Percentiles rank a stretch among this genome's conserved stretches.
Conservation (phyloP, 2,329 filamentous ascomycete genomes). For the Pseudogymnoascus sp. region DNA sequence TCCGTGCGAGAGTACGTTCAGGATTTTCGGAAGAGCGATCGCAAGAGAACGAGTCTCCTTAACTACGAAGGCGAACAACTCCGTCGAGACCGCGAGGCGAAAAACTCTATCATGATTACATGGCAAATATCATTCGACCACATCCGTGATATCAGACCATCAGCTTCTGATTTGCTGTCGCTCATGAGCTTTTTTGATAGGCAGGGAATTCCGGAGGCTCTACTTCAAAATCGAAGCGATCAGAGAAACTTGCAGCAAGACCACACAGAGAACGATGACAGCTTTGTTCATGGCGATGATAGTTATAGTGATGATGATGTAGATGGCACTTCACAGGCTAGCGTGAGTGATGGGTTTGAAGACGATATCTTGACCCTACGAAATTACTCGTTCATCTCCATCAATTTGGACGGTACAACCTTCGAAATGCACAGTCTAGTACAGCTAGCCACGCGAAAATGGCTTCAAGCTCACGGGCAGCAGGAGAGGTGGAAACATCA, state of each 20-base stretch:
- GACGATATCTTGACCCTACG: slow-evolving; percentile 29
- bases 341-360: slow-evolving; percentile 21
- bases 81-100: slow-evolving; percentile 28
- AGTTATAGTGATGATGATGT: slow-evolving; percentile 9
- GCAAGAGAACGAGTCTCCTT: slow-evolving; percentile 24
- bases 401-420: slow-evolving; percentile 14
- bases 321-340: slow-evolving; percentile 13
- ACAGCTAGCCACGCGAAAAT: slow-evolving; percentile 30
- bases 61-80: slow-evolving; percentile 26
- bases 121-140: slow-evolving; percentile 31
- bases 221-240: slow-evolving; percentile 21
- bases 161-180: slow-evolving; percentile 35
- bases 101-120: slow-evolving; percentile 30
- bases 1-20: slow-evolving; percentile 32
- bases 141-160: slow-evolving; percentile 26
- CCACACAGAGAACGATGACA: neutral
- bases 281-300: slow-evolving; percentile 2
- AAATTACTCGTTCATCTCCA: slow-evolving; percentile 31
- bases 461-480: slow-evolving; percentile 24
- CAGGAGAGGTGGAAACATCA: slow-evolving; percentile 25
- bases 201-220: slow-evolving; percentile 32
- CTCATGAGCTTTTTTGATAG: slow-evolving; percentile 40
- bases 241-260: slow-evolving; percentile 8
- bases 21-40: slow-evolving; percentile 29
- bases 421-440: slow-evolving; percentile 38